Evolutionary conservation across 75 land plant species (phyloP).

Genomic region (Cupressus sempervirens): DNA sequence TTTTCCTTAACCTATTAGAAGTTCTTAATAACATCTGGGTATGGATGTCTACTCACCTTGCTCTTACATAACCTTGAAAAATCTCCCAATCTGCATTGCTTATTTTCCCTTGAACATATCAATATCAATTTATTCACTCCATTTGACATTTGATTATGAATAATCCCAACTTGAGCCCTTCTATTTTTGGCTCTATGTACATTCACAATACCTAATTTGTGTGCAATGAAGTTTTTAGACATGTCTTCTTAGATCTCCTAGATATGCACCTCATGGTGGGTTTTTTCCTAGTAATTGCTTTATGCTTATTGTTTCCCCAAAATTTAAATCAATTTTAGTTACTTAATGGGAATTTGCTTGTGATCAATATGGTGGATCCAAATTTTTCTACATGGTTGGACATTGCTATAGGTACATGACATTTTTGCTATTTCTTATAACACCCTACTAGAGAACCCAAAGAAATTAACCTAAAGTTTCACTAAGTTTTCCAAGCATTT

Average conservation of each 20-base stretch:
- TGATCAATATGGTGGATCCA: slow-evolving; percentile 10
- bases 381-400: slow-evolving; percentile 19
- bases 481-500: no score
- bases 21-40: background rate
- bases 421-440: background rate
- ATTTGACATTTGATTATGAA: no score
- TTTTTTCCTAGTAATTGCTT: background rate
- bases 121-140: background rate
- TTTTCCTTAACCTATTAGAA: background rate
- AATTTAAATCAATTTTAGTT: slow-evolving; percentile 4
- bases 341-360: slow-evolving; percentile 14
- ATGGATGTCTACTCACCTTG: background rate
- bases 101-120: background rate
- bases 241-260: background rate
- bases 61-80: background rate
- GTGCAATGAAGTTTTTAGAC: background rate
- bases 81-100: background rate
- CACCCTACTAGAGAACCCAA: no score
- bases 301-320: background rate
- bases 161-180: background rate
- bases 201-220: background rate
- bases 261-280: background rate
- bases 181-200: background rate
- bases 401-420: slow-evolving; percentile 14
- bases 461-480: no score